These are phyloP conservation scores for Fusarium nurragi DNA, from an alignment of 2,329 filamentous ascomycete genomes.

Conservation along the genomic window DNA sequence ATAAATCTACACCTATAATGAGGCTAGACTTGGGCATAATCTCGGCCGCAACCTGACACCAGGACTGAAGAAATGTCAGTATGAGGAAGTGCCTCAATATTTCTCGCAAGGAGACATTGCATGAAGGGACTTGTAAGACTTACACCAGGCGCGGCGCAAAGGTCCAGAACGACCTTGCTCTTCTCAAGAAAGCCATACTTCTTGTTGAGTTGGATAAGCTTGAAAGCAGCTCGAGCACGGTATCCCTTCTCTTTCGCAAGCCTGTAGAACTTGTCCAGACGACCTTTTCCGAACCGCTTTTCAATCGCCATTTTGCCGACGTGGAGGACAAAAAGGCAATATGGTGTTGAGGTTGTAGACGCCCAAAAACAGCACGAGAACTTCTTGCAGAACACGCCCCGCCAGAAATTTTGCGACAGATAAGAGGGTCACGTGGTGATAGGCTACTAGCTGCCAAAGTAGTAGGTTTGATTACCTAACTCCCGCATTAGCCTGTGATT, in stretches of 20 bases:
- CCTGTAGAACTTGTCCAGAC: conserved; percentile 98
- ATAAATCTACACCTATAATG: conserved; percentile 84
- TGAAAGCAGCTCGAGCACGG: conserved; percentile 94
- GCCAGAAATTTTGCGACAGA: conserved; percentile 51
- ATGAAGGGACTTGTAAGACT: conserved; percentile 43
- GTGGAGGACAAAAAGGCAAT: background rate
- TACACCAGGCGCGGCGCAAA: conserved; percentile 95
- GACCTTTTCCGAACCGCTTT: conserved; percentile 84
- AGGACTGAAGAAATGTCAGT: conserved; percentile 68
- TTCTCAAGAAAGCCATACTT: conserved; percentile 98
- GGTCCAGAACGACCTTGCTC: conserved; percentile 94
- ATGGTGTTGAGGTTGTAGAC: background rate
- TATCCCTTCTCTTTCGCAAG: conserved; percentile 99
- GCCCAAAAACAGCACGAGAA: conserved; percentile 5
- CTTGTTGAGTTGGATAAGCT: conserved; percentile 97
- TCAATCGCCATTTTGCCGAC: conserved; percentile 82
- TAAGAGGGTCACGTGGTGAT: conserved; percentile 51
- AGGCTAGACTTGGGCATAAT: conserved; percentile 96
- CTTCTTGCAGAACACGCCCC: conserved; percentile 28
- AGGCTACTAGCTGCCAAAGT: conserved; percentile 1
- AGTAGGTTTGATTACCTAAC: conserved; percentile 35
- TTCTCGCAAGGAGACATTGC: background rate
- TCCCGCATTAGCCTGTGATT: conserved; percentile 23
- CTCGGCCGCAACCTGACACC: conserved; percentile 96
- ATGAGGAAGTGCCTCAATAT: background rate